These are phyloP conservation scores for Leccinellum luteum DNA, from an alignment of 768 basidiomycete species.

Conservation along the genomic window DNA sequence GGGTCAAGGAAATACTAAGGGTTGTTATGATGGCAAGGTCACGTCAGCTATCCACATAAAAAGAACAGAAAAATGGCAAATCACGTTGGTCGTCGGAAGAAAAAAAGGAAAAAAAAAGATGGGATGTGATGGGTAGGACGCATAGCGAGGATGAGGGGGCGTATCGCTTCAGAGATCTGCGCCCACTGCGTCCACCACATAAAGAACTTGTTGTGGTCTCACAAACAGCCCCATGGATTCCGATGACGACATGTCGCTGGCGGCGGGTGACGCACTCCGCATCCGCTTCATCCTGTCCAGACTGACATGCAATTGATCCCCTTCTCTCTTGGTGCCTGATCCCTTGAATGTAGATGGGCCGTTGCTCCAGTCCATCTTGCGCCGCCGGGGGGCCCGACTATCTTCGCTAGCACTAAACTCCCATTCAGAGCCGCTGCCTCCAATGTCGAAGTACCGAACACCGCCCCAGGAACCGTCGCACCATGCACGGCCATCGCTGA, in stretches of 20 bases:
- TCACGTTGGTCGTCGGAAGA: constrained; percentile 14
- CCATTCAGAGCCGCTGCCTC: constrained; percentile 55
- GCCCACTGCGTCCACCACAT: constrained; percentile 82
- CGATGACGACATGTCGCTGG: constrained; percentile 53
- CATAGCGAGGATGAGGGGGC: neutral
- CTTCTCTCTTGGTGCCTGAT: constrained; percentile 47
- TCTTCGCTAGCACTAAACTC: constrained; percentile 53
- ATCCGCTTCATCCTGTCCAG: constrained; percentile 54
- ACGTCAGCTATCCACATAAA: constrained; percentile 10
- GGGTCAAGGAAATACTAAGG: constrained; percentile 11
- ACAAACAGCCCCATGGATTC: constrained; percentile 79
- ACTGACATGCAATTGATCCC: constrained; percentile 47
- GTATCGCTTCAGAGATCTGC: constrained; percentile 46
- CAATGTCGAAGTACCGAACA: constrained; percentile 80
- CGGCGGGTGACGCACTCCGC: constrained; percentile 64
- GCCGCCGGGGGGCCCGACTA: constrained; percentile 27
- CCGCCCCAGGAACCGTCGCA: constrained; percentile 84
- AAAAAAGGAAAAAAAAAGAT: neutral
- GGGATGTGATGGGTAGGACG: neutral
- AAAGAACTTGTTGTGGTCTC: constrained; percentile 80
- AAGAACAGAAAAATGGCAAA: neutral
- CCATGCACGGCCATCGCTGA: constrained; percentile 70
- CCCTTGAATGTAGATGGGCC: constrained; percentile 39
- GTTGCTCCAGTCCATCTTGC: constrained; percentile 21
- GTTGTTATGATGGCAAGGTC: constrained; percentile 11